Percentiles rank a stretch among this genome's conserved stretches.
phyloP scores from a whole-genome alignment of 1,139 yeast genomes.

The Candida smagusa region DNA sequence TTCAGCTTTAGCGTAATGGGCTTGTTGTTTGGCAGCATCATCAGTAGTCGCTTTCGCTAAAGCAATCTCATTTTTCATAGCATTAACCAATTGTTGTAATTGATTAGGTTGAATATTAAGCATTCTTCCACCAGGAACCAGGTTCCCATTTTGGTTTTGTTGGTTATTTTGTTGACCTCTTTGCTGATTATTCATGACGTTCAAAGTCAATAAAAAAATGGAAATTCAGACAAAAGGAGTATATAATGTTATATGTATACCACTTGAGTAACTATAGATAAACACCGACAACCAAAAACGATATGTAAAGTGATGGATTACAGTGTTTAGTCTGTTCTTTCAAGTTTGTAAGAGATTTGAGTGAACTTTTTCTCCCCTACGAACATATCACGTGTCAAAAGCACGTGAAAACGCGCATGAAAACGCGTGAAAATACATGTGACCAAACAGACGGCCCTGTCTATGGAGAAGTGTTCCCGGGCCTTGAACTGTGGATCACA shows the following conservation, averaged over 20 bases:
- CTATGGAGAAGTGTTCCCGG: too few relatives aligned
- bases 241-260: neutral
- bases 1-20: slow-evolving; percentile 65
- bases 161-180: neutral
- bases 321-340: neutral
- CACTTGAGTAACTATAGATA: too few relatives aligned
- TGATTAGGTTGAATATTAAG: slow-evolving; percentile 50
- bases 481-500: too few relatives aligned
- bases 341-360: neutral
- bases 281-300: neutral
- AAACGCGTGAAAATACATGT: too few relatives aligned
- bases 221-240: neutral
- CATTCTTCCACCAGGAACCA: slow-evolving; percentile 4
- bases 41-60: slow-evolving; percentile 53
- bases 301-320: neutral
- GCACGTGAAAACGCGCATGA: too few relatives aligned
- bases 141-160: slow-evolving; percentile 3
- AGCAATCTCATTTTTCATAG: slow-evolving; percentile 58
- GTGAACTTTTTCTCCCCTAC: neutral
- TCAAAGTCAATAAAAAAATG: neutral
- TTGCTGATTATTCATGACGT: slow-evolving; percentile 1
- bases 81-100: slow-evolving; percentile 58
- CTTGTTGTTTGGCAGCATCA: slow-evolving; percentile 67
- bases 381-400: too few relatives aligned
- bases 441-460: too few relatives aligned